phyloP scores from a whole-genome alignment of 495 filamentous ascomycete species.

The Letharia lupina region DNA sequence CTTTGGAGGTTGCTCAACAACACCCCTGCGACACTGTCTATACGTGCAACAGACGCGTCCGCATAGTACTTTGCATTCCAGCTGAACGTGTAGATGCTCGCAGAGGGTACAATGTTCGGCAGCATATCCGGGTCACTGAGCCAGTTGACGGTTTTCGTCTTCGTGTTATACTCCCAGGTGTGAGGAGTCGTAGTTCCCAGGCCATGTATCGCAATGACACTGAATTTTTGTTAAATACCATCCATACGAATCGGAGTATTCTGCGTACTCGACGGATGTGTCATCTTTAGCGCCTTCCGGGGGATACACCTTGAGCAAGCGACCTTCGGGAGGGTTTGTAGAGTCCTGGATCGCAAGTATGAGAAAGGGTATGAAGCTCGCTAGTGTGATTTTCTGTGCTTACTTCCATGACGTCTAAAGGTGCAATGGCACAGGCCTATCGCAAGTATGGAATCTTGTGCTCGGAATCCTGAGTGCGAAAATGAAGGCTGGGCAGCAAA shows the following conservation, averaged over 20 bases:
- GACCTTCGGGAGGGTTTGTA: background rate
- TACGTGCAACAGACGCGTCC: background rate
- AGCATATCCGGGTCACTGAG: constrained; percentile 27
- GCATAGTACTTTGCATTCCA: constrained; percentile 22
- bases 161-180: background rate
- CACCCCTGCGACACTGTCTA: background rate
- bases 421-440: background rate
- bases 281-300: background rate
- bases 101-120: constrained; percentile 19
- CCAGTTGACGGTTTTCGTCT: constrained; percentile 22
- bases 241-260: too few species aligned
- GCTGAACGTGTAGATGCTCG: constrained; percentile 27
- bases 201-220: constrained; percentile 4
- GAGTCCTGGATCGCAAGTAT: background rate
- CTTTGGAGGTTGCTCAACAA: background rate
- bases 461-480: background rate
- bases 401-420: background rate
- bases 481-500: background rate
- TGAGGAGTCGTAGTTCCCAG: background rate
- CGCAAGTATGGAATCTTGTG: background rate
- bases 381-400: background rate
- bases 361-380: background rate
- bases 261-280: background rate
- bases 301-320: background rate
- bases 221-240: background rate